Evolutionary conservation across 768 basidiomycete genomes (phyloP).

Genomic region (Tulasnella sp.): DNA sequence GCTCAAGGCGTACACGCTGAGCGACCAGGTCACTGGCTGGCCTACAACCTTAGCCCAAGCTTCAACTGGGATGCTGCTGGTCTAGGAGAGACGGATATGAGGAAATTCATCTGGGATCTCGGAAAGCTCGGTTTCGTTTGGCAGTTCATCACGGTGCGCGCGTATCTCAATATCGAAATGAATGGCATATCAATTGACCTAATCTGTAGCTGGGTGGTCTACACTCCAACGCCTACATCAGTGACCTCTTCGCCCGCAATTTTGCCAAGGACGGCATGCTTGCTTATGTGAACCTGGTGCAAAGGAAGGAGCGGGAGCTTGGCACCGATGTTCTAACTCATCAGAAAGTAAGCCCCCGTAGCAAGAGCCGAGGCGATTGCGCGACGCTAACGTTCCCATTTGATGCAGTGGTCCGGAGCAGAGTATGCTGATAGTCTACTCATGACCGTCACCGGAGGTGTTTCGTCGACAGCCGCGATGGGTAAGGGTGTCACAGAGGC

Average conservation of each 20-base stretch:
- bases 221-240: slow-evolving; percentile 96
- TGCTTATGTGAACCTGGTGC: slow-evolving; percentile 92
- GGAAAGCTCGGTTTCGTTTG: slow-evolving; percentile 95
- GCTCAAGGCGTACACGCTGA: slow-evolving; percentile 73
- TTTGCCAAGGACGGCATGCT: slow-evolving; percentile 97
- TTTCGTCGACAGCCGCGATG: slow-evolving; percentile 99
- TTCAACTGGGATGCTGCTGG: slow-evolving; percentile 96
- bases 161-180: neutral
- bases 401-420: slow-evolving; percentile 77
- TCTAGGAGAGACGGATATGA: slow-evolving; percentile 73
- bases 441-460: slow-evolving; percentile 94
- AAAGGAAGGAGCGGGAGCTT: slow-evolving; percentile 83
- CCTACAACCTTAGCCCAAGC: slow-evolving; percentile 90
- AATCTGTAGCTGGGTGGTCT: slow-evolving; percentile 73
- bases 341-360: slow-evolving; percentile 56
- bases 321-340: slow-evolving; percentile 96
- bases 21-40: slow-evolving; percentile 85
- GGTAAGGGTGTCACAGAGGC: slow-evolving; percentile 89
- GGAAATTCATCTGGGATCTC: slow-evolving; percentile 81
- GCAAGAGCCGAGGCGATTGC: neutral
- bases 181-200: neutral
- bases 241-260: slow-evolving; percentile 77
- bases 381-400: too few species aligned
- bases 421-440: slow-evolving; percentile 85
- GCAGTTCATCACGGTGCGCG: slow-evolving; percentile 92